phyloP scores from a whole-genome alignment of 2,329 filamentous ascomycete genomes.

The Cladosporium cucumerinum region DNA sequence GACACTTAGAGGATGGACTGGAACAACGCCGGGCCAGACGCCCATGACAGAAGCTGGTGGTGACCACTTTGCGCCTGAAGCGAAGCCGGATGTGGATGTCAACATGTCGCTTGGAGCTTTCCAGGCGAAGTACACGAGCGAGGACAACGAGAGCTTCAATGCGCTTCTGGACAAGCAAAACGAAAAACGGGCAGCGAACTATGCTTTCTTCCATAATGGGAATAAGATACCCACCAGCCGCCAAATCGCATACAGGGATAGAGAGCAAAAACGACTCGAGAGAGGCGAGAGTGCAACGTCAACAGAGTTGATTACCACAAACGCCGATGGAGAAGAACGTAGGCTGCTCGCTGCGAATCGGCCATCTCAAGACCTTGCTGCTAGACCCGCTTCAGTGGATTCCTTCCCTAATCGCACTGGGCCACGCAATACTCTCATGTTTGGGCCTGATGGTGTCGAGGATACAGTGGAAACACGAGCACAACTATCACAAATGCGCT shows the following conservation, averaged over 20 bases:
- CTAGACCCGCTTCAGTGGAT: constrained; percentile 73
- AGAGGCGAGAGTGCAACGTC: constrained; percentile 20
- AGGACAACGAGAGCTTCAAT: constrained; percentile 98
- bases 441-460: constrained; percentile 64
- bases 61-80: constrained; percentile 30
- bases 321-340: constrained; percentile 26
- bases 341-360: constrained; percentile 35
- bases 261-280: constrained; percentile 61
- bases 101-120: constrained; percentile 81
- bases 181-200: constrained; percentile 74
- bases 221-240: constrained; percentile 73
- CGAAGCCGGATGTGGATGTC: constrained; percentile 59
- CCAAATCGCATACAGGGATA: constrained; percentile 54
- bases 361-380: constrained; percentile 58
- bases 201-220: constrained; percentile 82
- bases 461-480: constrained; percentile 57
- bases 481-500: constrained; percentile 66
- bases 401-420: constrained; percentile 60
- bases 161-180: constrained; percentile 89
- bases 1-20: constrained; percentile 52
- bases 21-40: constrained; percentile 66
- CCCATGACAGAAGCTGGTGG: constrained; percentile 37
- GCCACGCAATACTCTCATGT: constrained; percentile 86
- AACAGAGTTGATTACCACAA: constrained; percentile 25
- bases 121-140: constrained; percentile 90